Evolutionary conservation across 805 yeast species (phyloP), one percentile per base, ranked within the genome.

Genomic region (Pichia membranifaciens): DNA sequence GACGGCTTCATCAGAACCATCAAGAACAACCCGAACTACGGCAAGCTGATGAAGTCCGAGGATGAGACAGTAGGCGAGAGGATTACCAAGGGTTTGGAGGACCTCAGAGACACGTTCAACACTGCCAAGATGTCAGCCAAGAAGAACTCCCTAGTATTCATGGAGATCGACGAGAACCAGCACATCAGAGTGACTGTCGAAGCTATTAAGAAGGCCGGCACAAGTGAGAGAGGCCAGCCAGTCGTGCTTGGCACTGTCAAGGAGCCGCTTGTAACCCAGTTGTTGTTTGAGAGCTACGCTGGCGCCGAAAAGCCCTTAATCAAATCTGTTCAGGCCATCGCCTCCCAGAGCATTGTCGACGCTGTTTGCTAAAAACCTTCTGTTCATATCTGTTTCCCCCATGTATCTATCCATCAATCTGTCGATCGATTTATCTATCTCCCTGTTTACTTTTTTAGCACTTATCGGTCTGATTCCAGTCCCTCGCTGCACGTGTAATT

Each of bases 1-100:
- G 98, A 93, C 60, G 98, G 98, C 0, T 76, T 93, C 51, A 76
- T 88, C 42, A 83, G 90, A 61, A 80, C 96, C 17, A 76, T 87
- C 41, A 71, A 82, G 62, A 84, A 87, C 32, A 79, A 79, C 58
- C 80, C 84, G 2, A 67, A 73, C 50, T 77, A 83, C 44, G 80
- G 80, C 54, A 63, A 67, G 21, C 57, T 71, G 29, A 71, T 65
- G 13, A 66, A 71, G 6, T 68, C 68, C 29, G 78, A 72, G 2
- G 67, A 63, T 21, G 61, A 76, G n/a, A 71, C 71, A n/a, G 65
- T 65, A 10, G 44, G 38, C 16, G 56, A 55, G 36, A 44, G 45
- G 22, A 38, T 65, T 4, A 35, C 41, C 5, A 17, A 40, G 0
- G 96, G 96, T 1, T 65, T 90, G 12, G 79, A 76, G 35, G 81